These are phyloP conservation scores for Talaromyces piceae DNA, from an alignment of 2,329 filamentous ascomycete genomes.

Conservation along the genomic window DNA sequence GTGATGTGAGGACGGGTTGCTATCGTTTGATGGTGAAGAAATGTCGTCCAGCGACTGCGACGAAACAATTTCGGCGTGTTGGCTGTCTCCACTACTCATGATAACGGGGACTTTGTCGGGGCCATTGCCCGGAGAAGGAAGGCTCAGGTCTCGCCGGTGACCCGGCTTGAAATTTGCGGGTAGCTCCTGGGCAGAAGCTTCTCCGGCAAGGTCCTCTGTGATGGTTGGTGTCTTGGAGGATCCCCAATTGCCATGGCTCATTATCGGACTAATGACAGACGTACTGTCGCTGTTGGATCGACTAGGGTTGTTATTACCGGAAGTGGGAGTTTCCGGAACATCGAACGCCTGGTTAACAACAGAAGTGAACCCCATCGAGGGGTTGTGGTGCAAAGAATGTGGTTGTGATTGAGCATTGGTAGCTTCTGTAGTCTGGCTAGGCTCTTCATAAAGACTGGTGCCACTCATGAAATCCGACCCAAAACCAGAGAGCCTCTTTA, in stretches of 20 bases:
- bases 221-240: conserved; percentile 47
- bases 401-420: conserved; percentile 13
- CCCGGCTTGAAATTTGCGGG: conserved; percentile 41
- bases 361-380: conserved; percentile 50
- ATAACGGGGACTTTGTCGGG: conserved; percentile 54
- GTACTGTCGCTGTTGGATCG: conserved; percentile 58
- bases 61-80: conserved; percentile 37
- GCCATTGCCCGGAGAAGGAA: conserved; percentile 53
- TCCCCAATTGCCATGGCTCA: conserved; percentile 36
- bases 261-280: conserved; percentile 58
- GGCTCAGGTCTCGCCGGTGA: conserved; percentile 51
- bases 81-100: conserved; percentile 34
- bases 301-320: conserved; percentile 46
- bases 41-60: conserved; percentile 14
- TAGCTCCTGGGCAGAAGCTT: conserved; percentile 22
- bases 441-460: conserved; percentile 12
- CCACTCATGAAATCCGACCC: conserved; percentile 21
- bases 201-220: conserved; percentile 43
- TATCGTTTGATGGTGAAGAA: not conserved
- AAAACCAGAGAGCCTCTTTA: conserved; percentile 37
- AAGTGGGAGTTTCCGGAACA: conserved; percentile 46
- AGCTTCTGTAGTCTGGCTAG: conserved; percentile 5
- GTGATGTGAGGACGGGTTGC: not conserved
- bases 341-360: conserved; percentile 62
- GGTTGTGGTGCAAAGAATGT: conserved; percentile 41